Evolutionary conservation across 73 alveolate species (phyloP).

Genomic region (Durusdinium trenchii): DNA sequence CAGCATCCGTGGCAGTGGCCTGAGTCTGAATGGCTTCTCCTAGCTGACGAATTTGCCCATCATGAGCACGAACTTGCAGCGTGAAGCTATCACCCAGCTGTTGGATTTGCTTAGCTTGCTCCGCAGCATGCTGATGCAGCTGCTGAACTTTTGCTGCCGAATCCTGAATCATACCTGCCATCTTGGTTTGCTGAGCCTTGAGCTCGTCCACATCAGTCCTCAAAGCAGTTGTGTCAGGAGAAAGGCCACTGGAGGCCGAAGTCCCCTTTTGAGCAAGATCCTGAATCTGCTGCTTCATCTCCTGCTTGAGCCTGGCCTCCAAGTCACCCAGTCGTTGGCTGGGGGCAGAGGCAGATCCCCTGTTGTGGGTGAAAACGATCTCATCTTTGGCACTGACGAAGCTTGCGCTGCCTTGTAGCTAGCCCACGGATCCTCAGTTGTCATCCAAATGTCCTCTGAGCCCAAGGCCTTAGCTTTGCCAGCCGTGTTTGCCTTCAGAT

Average conservation of each 20-base stretch:
- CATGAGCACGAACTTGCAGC: too few species aligned
- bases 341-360: too few species aligned
- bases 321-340: background rate
- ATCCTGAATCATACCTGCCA: background rate
- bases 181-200: background rate
- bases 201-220: too few species aligned
- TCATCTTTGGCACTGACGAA: background rate
- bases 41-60: background rate
- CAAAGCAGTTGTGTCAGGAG: too few species aligned
- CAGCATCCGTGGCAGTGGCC: background rate
- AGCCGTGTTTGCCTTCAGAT: background rate
- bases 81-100: too few species aligned
- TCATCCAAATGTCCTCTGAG: background rate
- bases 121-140: too few species aligned
- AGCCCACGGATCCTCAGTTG: background rate
- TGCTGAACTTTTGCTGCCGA: too few species aligned
- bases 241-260: too few species aligned
- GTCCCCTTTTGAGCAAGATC: background rate
- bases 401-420: background rate
- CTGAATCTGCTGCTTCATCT: background rate
- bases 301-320: background rate
- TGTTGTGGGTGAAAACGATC: background rate
- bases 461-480: too few species aligned
- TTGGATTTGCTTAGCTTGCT: too few species aligned
- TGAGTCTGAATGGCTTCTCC: background rate